Base-by-base conservation (phyloP, 2,329 filamentous ascomycete species). In the Fusarium luffae region DNA sequence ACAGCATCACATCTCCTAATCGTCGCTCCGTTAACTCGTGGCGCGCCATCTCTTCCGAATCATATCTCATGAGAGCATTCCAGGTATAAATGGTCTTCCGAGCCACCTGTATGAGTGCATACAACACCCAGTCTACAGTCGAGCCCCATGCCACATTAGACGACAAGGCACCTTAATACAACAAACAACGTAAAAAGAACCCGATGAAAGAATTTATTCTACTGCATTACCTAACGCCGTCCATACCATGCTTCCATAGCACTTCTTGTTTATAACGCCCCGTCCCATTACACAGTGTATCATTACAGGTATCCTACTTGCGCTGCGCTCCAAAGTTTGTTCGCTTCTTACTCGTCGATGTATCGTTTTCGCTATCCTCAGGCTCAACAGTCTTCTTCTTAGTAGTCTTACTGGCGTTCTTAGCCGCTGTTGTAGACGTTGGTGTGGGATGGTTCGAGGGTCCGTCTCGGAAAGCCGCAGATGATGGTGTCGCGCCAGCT, bases 351-450 rank as follows among this genome's bases (percentile, higher is more conserved):
- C 77, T 77, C 49, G 80, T 77, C 59, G 85, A 84, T 50, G 82
- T 80, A 59, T 90, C 88, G 23, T 84, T 86, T 78, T 90, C 88
- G 77, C 87, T 90, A 61, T 90, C 88, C 27, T 87, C 82, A 30
- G 80, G 81, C 70, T 82, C 82, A 23, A 40, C 42, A 74, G 67
- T 70, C 55, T 85, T 87, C 76, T 85, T 85, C 76, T 85, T 85
- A 69, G 85, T 85, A 70, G 85, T 84, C 77, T 87, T 89, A 71
- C 77, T 83, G 43, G 78, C 75, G 41, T 75, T 81, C 70, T 81
- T 85, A 52, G 78, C 82, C 13, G 82, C 82, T 11, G 82, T 84
- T 16, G 83, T 81, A 37, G 86, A 86, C 10, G 85, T 87, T 2
- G 88, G 86, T 25, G 88, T 90, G 13, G 85, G 80, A 66, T 87